Base-by-base conservation (phyloP, 805 yeast species). In the Saccharomycopsis fodiens region DNA sequence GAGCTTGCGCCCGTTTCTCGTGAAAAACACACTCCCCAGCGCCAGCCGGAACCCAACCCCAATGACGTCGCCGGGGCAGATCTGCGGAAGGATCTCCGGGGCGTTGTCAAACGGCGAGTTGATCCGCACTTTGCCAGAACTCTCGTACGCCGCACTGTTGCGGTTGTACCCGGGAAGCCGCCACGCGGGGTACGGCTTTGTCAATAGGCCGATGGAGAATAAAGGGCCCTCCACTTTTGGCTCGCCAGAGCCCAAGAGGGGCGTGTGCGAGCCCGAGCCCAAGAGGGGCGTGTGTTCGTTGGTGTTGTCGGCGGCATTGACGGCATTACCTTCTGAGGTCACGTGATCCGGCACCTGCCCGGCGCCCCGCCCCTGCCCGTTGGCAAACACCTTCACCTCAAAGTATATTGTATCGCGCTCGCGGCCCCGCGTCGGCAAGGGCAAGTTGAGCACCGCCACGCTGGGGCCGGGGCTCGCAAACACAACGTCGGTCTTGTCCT, bases 1-100 rank as follows among this genome's bases (percentile, higher is more conserved):
- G 17, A 91, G 66, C 59, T 86, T 87, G 59, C 87, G 87, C 27
- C 98, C 98, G 57, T 93, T 93, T 54, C 96, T 73, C 0, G 98
- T 93, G 70, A 89, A 93, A 58, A 93, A 93, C 0, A 93, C 74
- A 0, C 95, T 79, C 2, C 97, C 95, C 16, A 85, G 70, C 37
- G 87, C 70, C 2, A 85, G 79, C 51, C 91, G 73, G 58, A 86
- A 84, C 0, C 98, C 98, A 21, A 91, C 76, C 2, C 98, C 98
- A 10, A 93, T 72, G 23, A 91, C 94, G 61, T 93, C 98, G 23
- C 97, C 97, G 52, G 82, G 79, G 23, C 76, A 72, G 37, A 82
- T 63, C 31, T 57, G 57, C 2, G 72, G 70, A 37, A 68, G 59
- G n/a, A 66, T 57, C 0, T 64, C 60, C 12, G 67, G 60, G 17